These are phyloP conservation scores for Pulicaria dysenterica DNA, from an alignment of 129 eudicot species.

Conservation along the genomic window DNA sequence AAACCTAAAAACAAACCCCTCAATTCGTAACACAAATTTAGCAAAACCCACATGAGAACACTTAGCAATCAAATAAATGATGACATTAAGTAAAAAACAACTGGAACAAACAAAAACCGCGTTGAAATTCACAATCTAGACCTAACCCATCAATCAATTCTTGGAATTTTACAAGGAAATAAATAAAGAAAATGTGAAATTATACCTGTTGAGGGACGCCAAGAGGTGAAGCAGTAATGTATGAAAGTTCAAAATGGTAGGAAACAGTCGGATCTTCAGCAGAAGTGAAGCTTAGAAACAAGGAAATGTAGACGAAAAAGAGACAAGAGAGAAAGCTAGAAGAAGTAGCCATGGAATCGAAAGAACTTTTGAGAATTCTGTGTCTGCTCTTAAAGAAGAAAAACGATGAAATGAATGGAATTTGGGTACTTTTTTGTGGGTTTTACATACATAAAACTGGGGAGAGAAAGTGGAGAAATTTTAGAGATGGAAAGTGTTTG, in stretches of 20 bases:
- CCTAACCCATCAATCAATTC: not conserved
- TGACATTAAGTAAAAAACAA: not conserved
- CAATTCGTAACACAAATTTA: not conserved
- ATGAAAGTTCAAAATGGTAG: slow-evolving; percentile 69
- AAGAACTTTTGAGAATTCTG: slow-evolving; percentile 18
- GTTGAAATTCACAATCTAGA: not conserved
- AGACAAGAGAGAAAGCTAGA: slow-evolving; percentile 34
- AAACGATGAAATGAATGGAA: slow-evolving; percentile 19
- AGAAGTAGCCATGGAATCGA: slow-evolving; percentile 55
- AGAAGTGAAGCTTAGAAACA: slow-evolving; percentile 47
- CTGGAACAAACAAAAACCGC: not conserved
- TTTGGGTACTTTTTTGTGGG: slow-evolving; percentile 21
- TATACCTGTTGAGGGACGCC: slow-evolving; percentile 91
- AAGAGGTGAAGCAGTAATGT: slow-evolving; percentile 94
- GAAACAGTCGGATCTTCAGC: slow-evolving; percentile 78
- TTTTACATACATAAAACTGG: slow-evolving; percentile 51
- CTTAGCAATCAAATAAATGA: not conserved
- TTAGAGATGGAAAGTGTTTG: slow-evolving; percentile 22
- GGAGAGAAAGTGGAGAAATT: slow-evolving; percentile 22
- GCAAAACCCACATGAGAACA: not conserved
- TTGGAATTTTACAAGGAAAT: slow-evolving; percentile 20
- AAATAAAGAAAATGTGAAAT: slow-evolving; percentile 8
- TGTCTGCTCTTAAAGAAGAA: slow-evolving; percentile 15
- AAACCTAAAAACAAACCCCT: slow-evolving; percentile 1
- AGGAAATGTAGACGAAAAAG: slow-evolving; percentile 48